Evolutionary conservation across 2,329 filamentous ascomycete species (phyloP).

Genomic region (Aspergillus candidus): DNA sequence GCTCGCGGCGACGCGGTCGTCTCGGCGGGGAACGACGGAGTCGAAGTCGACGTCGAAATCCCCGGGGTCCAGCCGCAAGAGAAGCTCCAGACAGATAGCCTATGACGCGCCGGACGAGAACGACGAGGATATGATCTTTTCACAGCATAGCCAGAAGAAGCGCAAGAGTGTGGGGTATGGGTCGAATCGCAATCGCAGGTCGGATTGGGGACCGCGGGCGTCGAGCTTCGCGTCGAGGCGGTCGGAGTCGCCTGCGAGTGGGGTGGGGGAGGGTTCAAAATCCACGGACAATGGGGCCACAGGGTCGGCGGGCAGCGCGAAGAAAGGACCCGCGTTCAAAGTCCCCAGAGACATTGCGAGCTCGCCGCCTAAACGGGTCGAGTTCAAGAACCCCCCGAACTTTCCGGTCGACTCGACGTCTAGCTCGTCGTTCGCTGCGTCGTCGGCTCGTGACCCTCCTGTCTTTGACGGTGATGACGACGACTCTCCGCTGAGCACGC

Average conservation of each 20-base stretch:
- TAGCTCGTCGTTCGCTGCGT: slow-evolving; percentile 24
- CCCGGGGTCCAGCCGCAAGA: slow-evolving; percentile 10
- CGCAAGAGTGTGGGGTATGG: slow-evolving; percentile 14
- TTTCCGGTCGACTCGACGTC: slow-evolving; percentile 19
- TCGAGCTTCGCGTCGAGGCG: slow-evolving; percentile 11
- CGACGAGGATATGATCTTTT: slow-evolving; percentile 7
- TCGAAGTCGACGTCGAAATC: slow-evolving; percentile 3
- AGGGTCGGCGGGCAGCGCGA: slow-evolving; percentile 5
- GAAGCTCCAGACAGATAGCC: slow-evolving; percentile 8
- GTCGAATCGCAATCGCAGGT: slow-evolving; percentile 10
- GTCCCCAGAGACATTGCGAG: slow-evolving; percentile 20
- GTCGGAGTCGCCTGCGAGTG: slow-evolving; percentile 6
- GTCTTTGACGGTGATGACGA: slow-evolving; percentile 23
- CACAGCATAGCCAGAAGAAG: slow-evolving; percentile 12
- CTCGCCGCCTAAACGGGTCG: slow-evolving; percentile 8
- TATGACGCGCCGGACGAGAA: neutral
- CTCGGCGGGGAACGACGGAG: slow-evolving; percentile 1
- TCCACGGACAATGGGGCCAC: slow-evolving; percentile 3
- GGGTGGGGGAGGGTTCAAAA: slow-evolving; percentile 6
- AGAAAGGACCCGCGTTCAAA: slow-evolving; percentile 16
- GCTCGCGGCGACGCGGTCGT: slow-evolving; percentile 7
- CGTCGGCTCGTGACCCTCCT: slow-evolving; percentile 15
- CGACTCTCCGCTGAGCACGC: slow-evolving; percentile 25
- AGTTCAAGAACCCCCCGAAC: slow-evolving; percentile 23
- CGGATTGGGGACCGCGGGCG: slow-evolving; percentile 7